These are phyloP conservation scores for Bipolaris sorokiniana DNA, from an alignment of 2,329 filamentous ascomycete genomes.

Conservation along the genomic window DNA sequence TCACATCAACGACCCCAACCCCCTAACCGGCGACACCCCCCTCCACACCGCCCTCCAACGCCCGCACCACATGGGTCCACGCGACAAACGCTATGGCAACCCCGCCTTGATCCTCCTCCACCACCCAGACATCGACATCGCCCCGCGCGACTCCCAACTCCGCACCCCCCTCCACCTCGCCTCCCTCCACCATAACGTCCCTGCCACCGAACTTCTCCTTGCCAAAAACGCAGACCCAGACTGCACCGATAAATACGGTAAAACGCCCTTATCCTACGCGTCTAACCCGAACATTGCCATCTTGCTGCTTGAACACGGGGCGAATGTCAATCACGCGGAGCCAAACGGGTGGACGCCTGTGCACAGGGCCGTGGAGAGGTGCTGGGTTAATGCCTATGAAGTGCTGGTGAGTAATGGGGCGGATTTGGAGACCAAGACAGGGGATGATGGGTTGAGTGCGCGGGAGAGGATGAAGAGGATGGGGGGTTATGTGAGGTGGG, in stretches of 20 bases:
- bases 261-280: background rate
- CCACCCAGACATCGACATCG: background rate
- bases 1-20: constrained; percentile 6
- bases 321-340: background rate
- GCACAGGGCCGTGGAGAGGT: background rate
- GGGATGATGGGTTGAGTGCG: background rate
- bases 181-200: background rate
- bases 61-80: background rate
- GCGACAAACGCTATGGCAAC: background rate
- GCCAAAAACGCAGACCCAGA: background rate
- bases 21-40: background rate
- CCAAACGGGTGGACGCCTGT: background rate
- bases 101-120: background rate
- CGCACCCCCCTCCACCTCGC: background rate
- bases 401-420: background rate
- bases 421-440: background rate
- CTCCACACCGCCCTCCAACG: background rate
- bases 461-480: background rate
- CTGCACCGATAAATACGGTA: background rate
- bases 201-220: background rate
- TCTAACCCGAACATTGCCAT: background rate
- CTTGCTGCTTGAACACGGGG: background rate
- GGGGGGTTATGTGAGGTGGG: background rate
- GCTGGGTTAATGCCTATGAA: background rate
- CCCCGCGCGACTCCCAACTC: background rate